Base-by-base conservation (phyloP, 2,329 filamentous ascomycete genomes). In the Ustulina deusta region DNA sequence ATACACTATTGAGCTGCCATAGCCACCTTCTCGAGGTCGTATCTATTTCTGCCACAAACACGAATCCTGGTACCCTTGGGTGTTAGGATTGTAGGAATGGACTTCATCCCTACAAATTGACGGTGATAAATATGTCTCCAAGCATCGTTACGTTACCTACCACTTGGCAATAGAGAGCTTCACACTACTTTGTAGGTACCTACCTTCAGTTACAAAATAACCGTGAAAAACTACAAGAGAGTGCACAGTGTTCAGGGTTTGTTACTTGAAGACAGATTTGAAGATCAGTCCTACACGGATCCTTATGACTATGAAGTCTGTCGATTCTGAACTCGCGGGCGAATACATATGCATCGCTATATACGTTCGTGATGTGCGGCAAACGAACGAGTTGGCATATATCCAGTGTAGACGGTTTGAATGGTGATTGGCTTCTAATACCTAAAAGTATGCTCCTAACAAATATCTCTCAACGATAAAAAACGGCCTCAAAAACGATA, bases 251-350 rank as follows among this genome's bases (percentile, higher is more conserved):
- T n/a, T n/a, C n/a, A n/a, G n/a, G n/a, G n/a, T n/a, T n/a, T n/a
- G n/a, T 27, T 51, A 48, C 34, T 42, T 32, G 22, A 22, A 60
- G 25, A 57, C 20, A 55, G 46, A 25, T 48, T 54, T 29, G 61
- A 59, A 69, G 61, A 66, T 65, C 66, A 65, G 68, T 66, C 69
- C 63, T 59, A 52, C 63, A 44, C 17, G 42, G 22, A 67, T 63
- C 58, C 67, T 65, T 22, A 65, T 69, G 67, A 68, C 66, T 55
- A 63, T 48, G 2, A 62, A 55, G 3, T 9, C 57, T 17, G 15
- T 49, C 27, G 27, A 34, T 57, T 25, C 34, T 46, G 29, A 54
- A 46, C 34, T 60, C 27, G 20, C 29, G 36, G 32, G 15, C 27
- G 17, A 29, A 34, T 32, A 29, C 51, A 54, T 46, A 11, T 48